A percentile compares a stretch with the other conserved stretches of the same genome.
These are phyloP conservation scores for Saccharomycopsis guyanensis DNA, from an alignment of 805 yeast genomes.

Conservation along the genomic window DNA sequence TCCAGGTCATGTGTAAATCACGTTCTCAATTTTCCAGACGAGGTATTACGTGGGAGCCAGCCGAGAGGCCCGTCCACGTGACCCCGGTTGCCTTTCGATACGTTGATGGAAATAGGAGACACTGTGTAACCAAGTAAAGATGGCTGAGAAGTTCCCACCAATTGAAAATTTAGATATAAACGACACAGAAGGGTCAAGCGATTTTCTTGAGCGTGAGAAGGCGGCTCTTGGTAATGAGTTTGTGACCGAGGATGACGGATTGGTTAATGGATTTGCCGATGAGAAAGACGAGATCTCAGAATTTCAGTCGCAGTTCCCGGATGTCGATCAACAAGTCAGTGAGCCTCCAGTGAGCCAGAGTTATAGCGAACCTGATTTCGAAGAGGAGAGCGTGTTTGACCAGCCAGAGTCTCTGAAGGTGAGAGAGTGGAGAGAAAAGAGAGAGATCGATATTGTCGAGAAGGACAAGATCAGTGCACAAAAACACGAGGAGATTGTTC, in stretches of 20 bases:
- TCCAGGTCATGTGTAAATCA: no score
- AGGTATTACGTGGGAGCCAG: no score
- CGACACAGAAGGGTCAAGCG: constrained; percentile 12
- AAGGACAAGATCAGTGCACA: constrained; percentile 17
- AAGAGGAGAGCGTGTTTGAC: neutral
- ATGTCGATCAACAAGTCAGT: neutral
- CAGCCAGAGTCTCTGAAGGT: constrained; percentile 11
- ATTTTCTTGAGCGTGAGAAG: constrained; percentile 20
- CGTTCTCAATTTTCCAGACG: no score
- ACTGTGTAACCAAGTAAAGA: no score
- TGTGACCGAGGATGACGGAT: constrained; percentile 17
- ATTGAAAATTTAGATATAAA: constrained; percentile 16
- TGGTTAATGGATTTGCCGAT: constrained; percentile 2
- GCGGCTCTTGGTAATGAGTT: constrained; percentile 20
- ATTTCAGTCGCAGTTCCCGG: constrained; percentile 19
- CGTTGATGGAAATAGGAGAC: no score
- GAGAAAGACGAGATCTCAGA: constrained; percentile 12
- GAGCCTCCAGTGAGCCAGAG: neutral
- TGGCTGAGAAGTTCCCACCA: constrained; percentile 21
- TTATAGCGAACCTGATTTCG: neutral
- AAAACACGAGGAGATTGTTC: constrained; percentile 16
- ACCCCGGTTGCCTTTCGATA: no score
- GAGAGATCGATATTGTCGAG: constrained; percentile 17
- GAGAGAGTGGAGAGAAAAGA: constrained; percentile 17
- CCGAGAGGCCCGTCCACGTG: no score